Evolutionary conservation across 1,284 basidiomycete genomes (phyloP), one percentile per base, ranked within the genome.

Genomic region (Ceratobasidium theobromae): DNA sequence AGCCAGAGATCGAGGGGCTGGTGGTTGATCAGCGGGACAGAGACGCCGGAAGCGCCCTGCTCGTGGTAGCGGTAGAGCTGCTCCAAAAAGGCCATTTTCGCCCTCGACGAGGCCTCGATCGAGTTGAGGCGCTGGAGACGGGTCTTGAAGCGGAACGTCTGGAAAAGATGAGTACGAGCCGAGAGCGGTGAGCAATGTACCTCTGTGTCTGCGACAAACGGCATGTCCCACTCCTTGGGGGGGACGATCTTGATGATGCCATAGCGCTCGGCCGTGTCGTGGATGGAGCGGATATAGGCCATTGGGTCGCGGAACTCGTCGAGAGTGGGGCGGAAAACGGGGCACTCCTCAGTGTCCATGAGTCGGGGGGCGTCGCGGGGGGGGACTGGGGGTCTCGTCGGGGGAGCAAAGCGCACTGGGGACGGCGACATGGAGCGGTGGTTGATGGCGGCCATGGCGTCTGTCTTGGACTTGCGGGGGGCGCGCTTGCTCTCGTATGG

Each of bases 191-290:
- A 46, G 33, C 18, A 35, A 76, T 79, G 67, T 67, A 93, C 93
- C 84, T 95, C 90, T 32, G 94, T 93, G 75, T 98, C 89, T 48
- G 95, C 90, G n/a, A 92, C 88, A 76, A 98, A 99, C 14, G 95
- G 93, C 86, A 98, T 96, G 72, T 89, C 85, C 97, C 97, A 99
- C 38, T 86, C 92, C 68, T 84, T 80, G 1, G 97, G 97, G 67
- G 97, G 97, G 21, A 98, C 84, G 68, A 99, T 87, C 80, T 99
- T 99, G 79, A 92, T 95, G 72, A 99, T 95, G 32, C 97, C 97
- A 74, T 86, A 94, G 52, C 84, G 78, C 72, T 82, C 85, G 0
- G 90, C 95, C 38, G 84, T 79, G 55, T 87, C 83, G 6, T 90
- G 85, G 72, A 97, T 91, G 65, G 86, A 88, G 72, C 86, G 86